Conservation (phyloP, 2,329 filamentous ascomycete genomes). For the Sporothrix pseudoabietina region DNA sequence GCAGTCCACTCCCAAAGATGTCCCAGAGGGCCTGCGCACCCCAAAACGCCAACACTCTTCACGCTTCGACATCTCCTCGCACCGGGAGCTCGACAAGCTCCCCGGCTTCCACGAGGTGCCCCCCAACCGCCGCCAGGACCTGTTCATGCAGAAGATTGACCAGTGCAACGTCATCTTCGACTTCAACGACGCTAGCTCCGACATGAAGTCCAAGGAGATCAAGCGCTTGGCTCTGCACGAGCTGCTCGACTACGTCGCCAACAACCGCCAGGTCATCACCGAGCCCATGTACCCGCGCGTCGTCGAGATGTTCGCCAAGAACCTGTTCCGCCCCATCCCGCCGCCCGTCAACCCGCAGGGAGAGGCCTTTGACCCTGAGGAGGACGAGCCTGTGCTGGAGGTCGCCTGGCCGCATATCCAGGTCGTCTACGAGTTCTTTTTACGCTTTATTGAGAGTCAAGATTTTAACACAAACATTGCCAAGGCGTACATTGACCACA, state of each 20-base stretch:
- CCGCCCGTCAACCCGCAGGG: constrained; percentile 97
- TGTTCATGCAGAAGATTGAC: constrained; percentile 99
- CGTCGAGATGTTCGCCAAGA: constrained; percentile 99
- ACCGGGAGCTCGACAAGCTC: constrained; percentile 94
- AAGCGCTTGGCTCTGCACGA: constrained; percentile 95
- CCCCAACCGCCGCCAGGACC: constrained; percentile 88
- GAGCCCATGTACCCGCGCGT: constrained; percentile 99
- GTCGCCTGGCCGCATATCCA: constrained; percentile 99
- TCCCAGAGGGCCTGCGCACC: constrained; percentile 90
- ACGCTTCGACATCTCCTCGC: constrained; percentile 94
- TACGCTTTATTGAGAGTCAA: constrained; percentile 97
- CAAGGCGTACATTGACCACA: constrained; percentile 97
- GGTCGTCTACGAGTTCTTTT: constrained; percentile 98
- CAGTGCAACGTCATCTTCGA: constrained; percentile 99
- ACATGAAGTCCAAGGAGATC: constrained; percentile 99
- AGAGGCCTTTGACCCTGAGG: constrained; percentile 96
- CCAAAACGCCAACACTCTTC: constrained; percentile 91
- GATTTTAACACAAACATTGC: constrained; percentile 99
- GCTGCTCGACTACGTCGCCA: constrained; percentile 95
- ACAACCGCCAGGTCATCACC: constrained; percentile 97
- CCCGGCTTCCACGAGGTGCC: constrained; percentile 97
- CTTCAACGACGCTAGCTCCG: constrained; percentile 95
- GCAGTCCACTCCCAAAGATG: constrained; percentile 92
- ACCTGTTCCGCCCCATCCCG: constrained; percentile 93
- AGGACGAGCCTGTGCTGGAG: constrained; percentile 96